Evolutionary conservation across 306 rosid species (phyloP).

Genomic region (Bauhinia variegata): DNA sequence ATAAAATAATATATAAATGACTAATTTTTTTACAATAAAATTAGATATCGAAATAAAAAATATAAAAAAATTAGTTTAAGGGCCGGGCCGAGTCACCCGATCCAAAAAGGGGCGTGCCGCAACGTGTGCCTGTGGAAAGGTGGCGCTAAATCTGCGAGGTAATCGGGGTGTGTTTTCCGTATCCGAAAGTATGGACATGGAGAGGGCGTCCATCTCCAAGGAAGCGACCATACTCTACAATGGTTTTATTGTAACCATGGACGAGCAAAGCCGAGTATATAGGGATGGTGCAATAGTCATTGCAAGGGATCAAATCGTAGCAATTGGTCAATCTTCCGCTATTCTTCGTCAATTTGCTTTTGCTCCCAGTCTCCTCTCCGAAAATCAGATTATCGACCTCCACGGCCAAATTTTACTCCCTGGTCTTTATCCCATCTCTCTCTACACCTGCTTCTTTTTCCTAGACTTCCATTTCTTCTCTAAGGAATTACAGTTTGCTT

Average conservation of each 20-base stretch:
- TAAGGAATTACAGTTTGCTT: too few species aligned
- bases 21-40: too few species aligned
- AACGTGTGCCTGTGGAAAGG: too few species aligned
- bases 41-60: too few species aligned
- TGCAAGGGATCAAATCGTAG: conserved; percentile 52
- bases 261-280: conserved; percentile 61
- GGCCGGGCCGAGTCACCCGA: too few species aligned
- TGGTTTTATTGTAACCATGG: conserved; percentile 73
- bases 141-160: too few species aligned
- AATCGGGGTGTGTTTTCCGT: too few species aligned
- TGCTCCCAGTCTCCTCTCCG: conserved; percentile 22
- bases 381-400: conserved; percentile 50
- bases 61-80: too few species aligned
- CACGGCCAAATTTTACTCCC: conserved; percentile 72
- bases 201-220: conserved; percentile 20
- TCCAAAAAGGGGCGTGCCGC: too few species aligned
- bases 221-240: conserved; percentile 51
- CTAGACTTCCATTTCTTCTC: neutral
- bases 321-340: conserved; percentile 60
- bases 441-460: neutral
- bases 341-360: conserved; percentile 57
- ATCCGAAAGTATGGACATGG: conserved; percentile 6
- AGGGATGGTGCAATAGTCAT: conserved; percentile 66
- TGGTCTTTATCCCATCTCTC: conserved; percentile 41
- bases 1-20: too few species aligned